Evolutionary conservation across 2,329 filamentous ascomycete species (phyloP).

Genomic region (Cladosporium sp.): DNA sequence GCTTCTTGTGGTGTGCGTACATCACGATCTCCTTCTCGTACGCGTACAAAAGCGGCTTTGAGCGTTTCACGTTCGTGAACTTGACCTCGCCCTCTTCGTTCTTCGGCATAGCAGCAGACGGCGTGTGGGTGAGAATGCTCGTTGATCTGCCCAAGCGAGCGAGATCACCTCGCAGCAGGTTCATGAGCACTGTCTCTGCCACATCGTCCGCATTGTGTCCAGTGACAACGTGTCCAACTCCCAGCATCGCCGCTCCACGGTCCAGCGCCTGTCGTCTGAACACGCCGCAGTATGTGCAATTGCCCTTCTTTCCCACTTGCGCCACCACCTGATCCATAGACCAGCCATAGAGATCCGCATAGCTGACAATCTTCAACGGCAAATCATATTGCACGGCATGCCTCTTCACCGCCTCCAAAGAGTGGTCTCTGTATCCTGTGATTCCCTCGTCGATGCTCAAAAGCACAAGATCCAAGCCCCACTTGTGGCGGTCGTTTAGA

Average conservation of each 20-base stretch:
- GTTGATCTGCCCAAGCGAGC: constrained; percentile 85
- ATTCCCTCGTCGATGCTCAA: constrained; percentile 97
- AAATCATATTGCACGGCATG: constrained; percentile 91
- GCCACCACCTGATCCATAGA: constrained; percentile 99
- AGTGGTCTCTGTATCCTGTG: constrained; percentile 94
- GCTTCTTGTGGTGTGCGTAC: constrained; percentile 93
- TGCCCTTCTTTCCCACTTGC: constrained; percentile 94
- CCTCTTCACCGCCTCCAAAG: constrained; percentile 91
- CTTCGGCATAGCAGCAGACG: constrained; percentile 32
- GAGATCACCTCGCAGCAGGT: constrained; percentile 85
- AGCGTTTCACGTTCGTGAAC: constrained; percentile 82
- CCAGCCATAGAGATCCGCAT: constrained; percentile 94
- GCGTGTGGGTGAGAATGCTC: constrained; percentile 73
- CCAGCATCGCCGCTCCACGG: constrained; percentile 81
- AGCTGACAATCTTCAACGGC: constrained; percentile 87
- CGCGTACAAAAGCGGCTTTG: constrained; percentile 95
- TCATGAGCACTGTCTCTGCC: constrained; percentile 97
- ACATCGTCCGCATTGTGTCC: constrained; percentile 98
- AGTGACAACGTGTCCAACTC: constrained; percentile 90
- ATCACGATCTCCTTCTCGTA: constrained; percentile 99
- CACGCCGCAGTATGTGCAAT: constrained; percentile 98
- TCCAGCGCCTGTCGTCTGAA: constrained; percentile 93
- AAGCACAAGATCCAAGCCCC: constrained; percentile 80
- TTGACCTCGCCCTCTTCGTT: constrained; percentile 46
- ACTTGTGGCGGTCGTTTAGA: constrained; percentile 83